phyloP scores from a whole-genome alignment of 805 yeast species.

The Kurtzmaniella cleridarum region DNA sequence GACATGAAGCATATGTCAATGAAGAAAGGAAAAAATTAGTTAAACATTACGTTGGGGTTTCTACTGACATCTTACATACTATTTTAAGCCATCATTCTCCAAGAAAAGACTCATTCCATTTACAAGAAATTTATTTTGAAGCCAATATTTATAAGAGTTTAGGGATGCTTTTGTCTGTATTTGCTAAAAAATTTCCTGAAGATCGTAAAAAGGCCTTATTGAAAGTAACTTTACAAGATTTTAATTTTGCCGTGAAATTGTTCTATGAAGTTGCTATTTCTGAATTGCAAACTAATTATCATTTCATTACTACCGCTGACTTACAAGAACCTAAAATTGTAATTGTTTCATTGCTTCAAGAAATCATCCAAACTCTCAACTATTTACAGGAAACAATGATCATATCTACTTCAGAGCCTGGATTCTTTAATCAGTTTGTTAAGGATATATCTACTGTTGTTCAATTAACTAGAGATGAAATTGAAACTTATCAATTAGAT shows the following conservation, averaged over 20 bases:
- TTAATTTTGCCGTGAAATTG: slow-evolving; percentile 11
- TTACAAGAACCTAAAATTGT: slow-evolving; percentile 13
- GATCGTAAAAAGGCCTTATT: slow-evolving; percentile 13
- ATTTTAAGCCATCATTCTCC: too few species aligned
- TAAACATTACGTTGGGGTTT: slow-evolving; percentile 15
- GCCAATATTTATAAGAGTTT: too few species aligned
- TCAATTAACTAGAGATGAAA: slow-evolving; percentile 35
- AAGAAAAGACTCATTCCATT: too few species aligned
- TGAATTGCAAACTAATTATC: slow-evolving; percentile 4
- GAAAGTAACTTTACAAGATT: slow-evolving; percentile 17
- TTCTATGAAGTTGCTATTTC: slow-evolving; percentile 10
- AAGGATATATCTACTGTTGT: slow-evolving; percentile 33
- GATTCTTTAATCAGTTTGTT: slow-evolving; percentile 14
- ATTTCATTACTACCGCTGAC: slow-evolving; percentile 9
- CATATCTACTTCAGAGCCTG: slow-evolving; percentile 13
- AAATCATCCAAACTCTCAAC: slow-evolving; percentile 27
- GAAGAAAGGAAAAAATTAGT: slow-evolving; percentile 33
- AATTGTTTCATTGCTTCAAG: slow-evolving; percentile 21
- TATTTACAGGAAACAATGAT: slow-evolving; percentile 22
- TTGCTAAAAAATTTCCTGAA: slow-evolving; percentile 13
- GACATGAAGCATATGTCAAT: slow-evolving; percentile 41
- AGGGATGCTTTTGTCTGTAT: not conserved
- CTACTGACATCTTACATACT: slow-evolving; percentile 13
- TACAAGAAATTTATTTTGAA: too few species aligned
- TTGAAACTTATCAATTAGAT: slow-evolving; percentile 52